Base-by-base conservation (phyloP, 345 rosid genomes). In the Cardiospermum halicacabum region DNA sequence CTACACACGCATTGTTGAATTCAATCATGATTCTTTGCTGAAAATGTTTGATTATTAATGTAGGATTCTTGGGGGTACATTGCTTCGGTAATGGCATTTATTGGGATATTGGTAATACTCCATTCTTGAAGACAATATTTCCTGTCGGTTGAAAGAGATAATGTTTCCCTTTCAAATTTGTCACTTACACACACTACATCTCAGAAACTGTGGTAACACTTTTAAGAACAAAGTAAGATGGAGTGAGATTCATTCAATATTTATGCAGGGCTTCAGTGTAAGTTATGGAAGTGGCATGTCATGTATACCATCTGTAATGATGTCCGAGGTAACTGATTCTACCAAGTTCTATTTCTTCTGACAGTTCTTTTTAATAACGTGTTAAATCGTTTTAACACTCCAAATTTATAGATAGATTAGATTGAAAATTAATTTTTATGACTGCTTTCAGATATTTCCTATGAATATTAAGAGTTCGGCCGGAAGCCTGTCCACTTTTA, bases 391-490 rank as follows among this genome's bases (percentile, higher is more conserved):
- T 11, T 15, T 53, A 22, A 53, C 56, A 53, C 3, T 11, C 6
- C 30, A 26, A 8, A 18, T 12, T 24, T 13, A 2, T 25, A 10
- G 16, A 53, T 11, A 19, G 32, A n/a, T 55, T 30, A 28, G 37
- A 27, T 55, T 27, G 12, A n/a, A 42, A 19, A 10, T 39, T 6
- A 10, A 45, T 4, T 10, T 45, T 15, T 2, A 6, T 7, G 18
- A 21, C 25, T 49, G 19, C 7, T 70, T 71, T 50, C 73, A 82
- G 87, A 79, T 82, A 67, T 85, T 80, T 66, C 87, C 87, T 9
- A 74, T 81, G 53, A 81, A 77, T 57, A 66, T 85, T 7, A 81
- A 83, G 50, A 84, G 78, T 16, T 40, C 79, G 28, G 92, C 85
- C 0, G 92, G 92, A 58, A 86, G 85, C 71, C 60, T 80, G 32